Evolutionary conservation across 2,329 filamentous ascomycete genomes (phyloP), one percentile per base, ranked within the genome.

Genomic region (Waltergamsia citrina): DNA sequence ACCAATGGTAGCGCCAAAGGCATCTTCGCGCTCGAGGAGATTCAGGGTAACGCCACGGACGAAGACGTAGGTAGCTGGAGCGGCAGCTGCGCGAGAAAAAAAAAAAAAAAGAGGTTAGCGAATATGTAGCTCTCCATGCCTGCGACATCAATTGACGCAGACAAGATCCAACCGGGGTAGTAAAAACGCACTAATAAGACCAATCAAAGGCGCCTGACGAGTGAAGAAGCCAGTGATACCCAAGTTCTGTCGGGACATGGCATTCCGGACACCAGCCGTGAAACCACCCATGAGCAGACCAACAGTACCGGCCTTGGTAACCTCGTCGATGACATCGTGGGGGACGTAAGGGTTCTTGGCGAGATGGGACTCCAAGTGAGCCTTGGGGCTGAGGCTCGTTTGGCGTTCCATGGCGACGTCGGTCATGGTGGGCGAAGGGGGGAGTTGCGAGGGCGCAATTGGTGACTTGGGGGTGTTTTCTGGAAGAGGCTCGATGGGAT

Each of bases 231-330:
- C 83, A 66, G 81, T 75, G 41, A 79, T 72, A 48, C 87, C 85
- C 44, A 92, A 68, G 59, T 94, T 94, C 55, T 76, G 71, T 66
- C 78, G 87, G 36, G 80, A 71, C 47, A 95, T 72, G 38, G 87
- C 85, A 67, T 94, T 96, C 66, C 88, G 84, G 44, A 94, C 71
- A 36, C 83, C 80, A 33, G 85, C 81, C 40, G 82, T 56, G 58
- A 86, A 71, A 53, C 83, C 63, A 48, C 87, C 87, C 39, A 73
- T 72, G 39, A 65, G 63, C 50, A 78, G 77, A 40, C 80, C 78
- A 48, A 85, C 60, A 43, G 78, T 50, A 26, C 71, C 74, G 41
- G 77, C 75, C 54, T 74, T 77, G 53, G 80, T 62, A 33, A 80
- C 72, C 42, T 71, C 69, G 44, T 71, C 69, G 48, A 94, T 60